Evolutionary conservation across 257 asterid species (phyloP), one percentile per base, ranked within the genome.

Genomic region (Craterostigma plantagineum): DNA sequence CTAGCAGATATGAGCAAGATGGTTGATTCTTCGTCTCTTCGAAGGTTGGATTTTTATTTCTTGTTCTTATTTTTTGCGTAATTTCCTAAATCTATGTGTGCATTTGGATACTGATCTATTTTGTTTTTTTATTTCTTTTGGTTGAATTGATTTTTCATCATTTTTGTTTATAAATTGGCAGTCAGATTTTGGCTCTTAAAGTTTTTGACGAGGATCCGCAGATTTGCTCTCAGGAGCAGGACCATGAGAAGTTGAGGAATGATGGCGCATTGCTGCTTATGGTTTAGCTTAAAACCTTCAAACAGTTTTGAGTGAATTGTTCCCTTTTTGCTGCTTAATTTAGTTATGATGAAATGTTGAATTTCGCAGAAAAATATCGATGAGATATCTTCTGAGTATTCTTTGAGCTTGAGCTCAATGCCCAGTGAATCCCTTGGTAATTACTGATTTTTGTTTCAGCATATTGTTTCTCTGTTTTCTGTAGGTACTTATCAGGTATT

Each of bases 171-270:
- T 53, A 40, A 46, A 37, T 35, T 34, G 11, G 6, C 68, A 72
- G 91, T 58, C 72, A 74, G 50, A 63, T 76, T 50, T 54, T 40
- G 63, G 83, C 76, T 65, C 90, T 84, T 46, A 61, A 66, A 49
- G 61, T 45, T 51, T 40, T 61, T 14, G 67, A 51, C 27, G 59
- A 42, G 17, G 37, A 18, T 33, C 37, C 51, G 4, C 60, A 54
- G 46, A 23, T 48, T 13, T 46, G 50, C 48, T 47, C 59, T 9
- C 59, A 46, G 38, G 82, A 59, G 63, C 69, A 65, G 55, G 30
- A 23, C 30, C 30, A 23, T 23, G 30, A 23, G 30, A 55, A 64
- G 49, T 51, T 58, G 34, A 45, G 62, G 42, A 57, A 65, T 38
- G 61, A 59, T 33, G 56, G 52, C 40, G 69, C 66, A 13, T 35